A percentile compares a stretch with the other conserved stretches of the same genome.
Conservation (phyloP, 257 asterid species). For the Jacaranda mimosifolia region DNA sequence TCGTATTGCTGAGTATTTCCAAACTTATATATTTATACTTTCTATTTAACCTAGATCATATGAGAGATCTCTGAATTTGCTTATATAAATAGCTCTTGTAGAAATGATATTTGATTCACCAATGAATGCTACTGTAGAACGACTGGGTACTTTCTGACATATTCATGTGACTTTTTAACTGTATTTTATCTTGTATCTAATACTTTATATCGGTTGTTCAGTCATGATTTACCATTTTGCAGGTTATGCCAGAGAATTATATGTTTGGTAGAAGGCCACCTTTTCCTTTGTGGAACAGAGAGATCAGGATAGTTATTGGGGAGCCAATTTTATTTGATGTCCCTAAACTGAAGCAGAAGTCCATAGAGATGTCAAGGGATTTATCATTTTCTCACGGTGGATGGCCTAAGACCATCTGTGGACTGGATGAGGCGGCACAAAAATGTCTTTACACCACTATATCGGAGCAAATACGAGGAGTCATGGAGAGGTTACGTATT, state of each 20-base stretch:
- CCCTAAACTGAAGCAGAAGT: slow-evolving; percentile 74
- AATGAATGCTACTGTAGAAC: slow-evolving; percentile 5
- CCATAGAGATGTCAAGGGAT: slow-evolving; percentile 61
- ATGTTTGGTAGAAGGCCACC: slow-evolving; percentile 77
- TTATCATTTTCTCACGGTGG: slow-evolving; percentile 44
- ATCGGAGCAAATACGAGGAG: slow-evolving; percentile 72
- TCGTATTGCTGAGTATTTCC: not conserved
- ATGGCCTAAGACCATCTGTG: slow-evolving; percentile 72
- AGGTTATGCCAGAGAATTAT: slow-evolving; percentile 96
- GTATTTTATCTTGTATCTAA: not conserved
- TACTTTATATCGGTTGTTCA: not conserved
- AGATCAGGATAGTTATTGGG: slow-evolving; percentile 71
- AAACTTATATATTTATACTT: not conserved
- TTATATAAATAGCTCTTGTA: not conserved
- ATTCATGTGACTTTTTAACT: not conserved
- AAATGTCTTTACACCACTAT: slow-evolving; percentile 70
- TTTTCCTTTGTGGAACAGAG: slow-evolving; percentile 76
- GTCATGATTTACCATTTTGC: slow-evolving; percentile 32
- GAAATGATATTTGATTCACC: not conserved
- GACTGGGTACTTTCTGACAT: not conserved
- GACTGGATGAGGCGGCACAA: slow-evolving; percentile 89
- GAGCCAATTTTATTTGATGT: slow-evolving; percentile 83
- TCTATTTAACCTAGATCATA: not conserved
- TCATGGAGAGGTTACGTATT: slow-evolving; percentile 68
- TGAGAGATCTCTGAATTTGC: not conserved